Base-by-base conservation (phyloP, 495 filamentous ascomycete species). In the Penicillium ochrochloron region DNA sequence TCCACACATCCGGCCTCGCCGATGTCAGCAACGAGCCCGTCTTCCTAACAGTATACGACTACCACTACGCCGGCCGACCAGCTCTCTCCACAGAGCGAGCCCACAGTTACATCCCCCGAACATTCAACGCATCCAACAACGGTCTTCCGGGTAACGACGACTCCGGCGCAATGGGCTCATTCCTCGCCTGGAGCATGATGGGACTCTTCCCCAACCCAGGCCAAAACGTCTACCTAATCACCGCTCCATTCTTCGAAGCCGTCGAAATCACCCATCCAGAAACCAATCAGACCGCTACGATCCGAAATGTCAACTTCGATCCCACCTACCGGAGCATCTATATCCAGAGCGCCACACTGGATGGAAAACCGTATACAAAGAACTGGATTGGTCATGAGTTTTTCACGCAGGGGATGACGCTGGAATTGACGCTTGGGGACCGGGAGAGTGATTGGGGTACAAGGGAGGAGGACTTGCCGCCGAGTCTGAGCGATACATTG, bases 381-480 rank as follows among this genome's bases (percentile, higher is more conserved):
- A 92, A 82, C 64, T 93, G 90, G 89, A 82, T 93, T 37, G 84
- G 84, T 17, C 89, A 93, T 67, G 87, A 86, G 52, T 92, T 93
- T 68, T 92, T 92, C 69, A 85, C 86, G 0, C 79, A 90, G 41
- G 91, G 90, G 10, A 84, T 84, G 73, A 86, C 87, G 70, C 80
- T 92, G 31, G 88, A 91, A 41, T 75, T 93, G 64, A 85, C 79
- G 29, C 72, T 93, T 6, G 90, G 90, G 0, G 71, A 69, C 12
- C 83, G 79, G 39, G 90, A 92, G 74, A 91, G 89, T 68, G 62
- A 67, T 0, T 92, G 90, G 90, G 90, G 90, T 0, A 91, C 85
- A 6, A 73, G 69, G 25, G 79, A 84, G 15, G 80, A 78, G 57
- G 89, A 92, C 73, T 70, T 92, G 55, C 90, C 90, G 48, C 90